phyloP scores from a whole-genome alignment of 139 green algal genomes.

The Nannochloris sp. region DNA sequence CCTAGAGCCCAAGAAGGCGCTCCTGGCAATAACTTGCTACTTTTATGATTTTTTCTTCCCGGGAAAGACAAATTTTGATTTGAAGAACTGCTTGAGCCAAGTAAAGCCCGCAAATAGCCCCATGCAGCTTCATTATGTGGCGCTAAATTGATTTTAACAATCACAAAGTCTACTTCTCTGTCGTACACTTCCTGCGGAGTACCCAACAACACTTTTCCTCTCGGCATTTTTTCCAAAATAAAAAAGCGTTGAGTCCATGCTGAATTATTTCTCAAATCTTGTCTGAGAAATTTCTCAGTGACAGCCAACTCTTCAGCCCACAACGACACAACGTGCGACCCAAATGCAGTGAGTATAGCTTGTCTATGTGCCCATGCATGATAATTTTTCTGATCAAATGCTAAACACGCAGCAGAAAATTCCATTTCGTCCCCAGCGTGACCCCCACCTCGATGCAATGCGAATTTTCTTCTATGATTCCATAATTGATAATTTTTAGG shows the following conservation, averaged over 20 bases:
- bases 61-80: no score
- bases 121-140: conserved; percentile 63
- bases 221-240: conserved; percentile 25
- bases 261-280: conserved; percentile 81
- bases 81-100: no score
- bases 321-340: not conserved
- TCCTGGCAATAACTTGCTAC: conserved; percentile 3
- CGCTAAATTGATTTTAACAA: conserved; percentile 18
- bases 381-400: conserved; percentile 80
- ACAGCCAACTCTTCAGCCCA: conserved; percentile 53
- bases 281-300: conserved; percentile 31
- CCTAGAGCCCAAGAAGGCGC: conserved; percentile 3
- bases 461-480: conserved; percentile 68
- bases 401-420: conserved; percentile 45
- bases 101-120: conserved; percentile 52
- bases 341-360: conserved; percentile 26
- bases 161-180: conserved; percentile 42
- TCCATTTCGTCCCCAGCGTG: conserved; percentile 32
- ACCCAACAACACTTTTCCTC: not conserved
- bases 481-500: conserved; percentile 94
- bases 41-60: no score
- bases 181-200: not conserved
- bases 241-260: conserved; percentile 82
- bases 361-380: conserved; percentile 80
- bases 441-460: conserved; percentile 24